A percentile compares a stretch with the other conserved stretches of the same genome.
Evolutionary conservation across 345 rosid species (phyloP).

Genomic region (Gossypium ekmanianum): DNA sequence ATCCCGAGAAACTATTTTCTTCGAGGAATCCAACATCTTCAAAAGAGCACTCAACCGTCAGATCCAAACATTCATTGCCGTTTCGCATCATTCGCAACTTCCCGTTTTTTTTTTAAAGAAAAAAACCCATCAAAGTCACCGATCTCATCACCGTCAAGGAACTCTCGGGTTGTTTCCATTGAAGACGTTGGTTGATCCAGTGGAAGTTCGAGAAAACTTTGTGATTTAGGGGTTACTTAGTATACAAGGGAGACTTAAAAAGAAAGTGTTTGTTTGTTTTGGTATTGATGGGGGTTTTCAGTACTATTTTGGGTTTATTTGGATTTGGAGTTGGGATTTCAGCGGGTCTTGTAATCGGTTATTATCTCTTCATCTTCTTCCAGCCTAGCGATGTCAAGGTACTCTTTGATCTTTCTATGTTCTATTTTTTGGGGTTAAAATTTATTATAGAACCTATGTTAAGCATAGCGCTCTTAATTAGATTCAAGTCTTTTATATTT

Average conservation of each 20-base stretch:
- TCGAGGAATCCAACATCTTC: slow-evolving; percentile 41
- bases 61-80: slow-evolving; percentile 52
- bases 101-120: slow-evolving; percentile 27
- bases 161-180: background rate
- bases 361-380: slow-evolving; percentile 67
- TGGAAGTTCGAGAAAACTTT: no score
- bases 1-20: slow-evolving; percentile 57
- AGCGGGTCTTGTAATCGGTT: slow-evolving; percentile 70
- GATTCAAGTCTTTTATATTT: background rate
- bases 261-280: background rate
- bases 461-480: background rate
- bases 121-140: slow-evolving; percentile 41
- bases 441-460: background rate
- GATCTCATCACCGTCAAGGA: slow-evolving; percentile 43
- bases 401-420: background rate
- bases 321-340: slow-evolving; percentile 91
- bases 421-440: background rate
- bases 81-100: slow-evolving; percentile 61
- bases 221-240: background rate
- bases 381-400: slow-evolving; percentile 81
- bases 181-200: background rate
- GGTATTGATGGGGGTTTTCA: slow-evolving; percentile 62
- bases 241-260: background rate
- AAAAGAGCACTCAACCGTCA: slow-evolving; percentile 37
- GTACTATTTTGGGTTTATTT: slow-evolving; percentile 63